Evolutionary conservation across 1,284 basidiomycete genomes (phyloP).

Genomic region (Leccinum subspadiceum): DNA sequence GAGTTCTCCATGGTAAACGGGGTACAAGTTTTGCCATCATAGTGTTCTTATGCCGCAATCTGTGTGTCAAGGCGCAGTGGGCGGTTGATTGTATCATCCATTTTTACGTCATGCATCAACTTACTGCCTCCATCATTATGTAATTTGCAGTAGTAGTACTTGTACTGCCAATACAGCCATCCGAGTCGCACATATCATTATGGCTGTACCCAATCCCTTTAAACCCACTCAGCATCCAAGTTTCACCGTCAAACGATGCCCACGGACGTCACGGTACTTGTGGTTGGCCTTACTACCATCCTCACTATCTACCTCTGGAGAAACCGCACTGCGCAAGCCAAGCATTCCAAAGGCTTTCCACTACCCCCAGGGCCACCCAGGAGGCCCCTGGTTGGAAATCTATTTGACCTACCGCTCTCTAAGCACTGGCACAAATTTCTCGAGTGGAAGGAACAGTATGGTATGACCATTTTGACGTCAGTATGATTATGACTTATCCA

Average conservation of each 20-base stretch:
- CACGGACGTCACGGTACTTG: not conserved
- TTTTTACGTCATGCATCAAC: not conserved
- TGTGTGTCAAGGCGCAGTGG: not conserved
- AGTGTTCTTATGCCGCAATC: too few relatives aligned
- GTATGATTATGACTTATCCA: not conserved
- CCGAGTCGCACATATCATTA: not conserved
- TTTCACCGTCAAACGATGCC: slow-evolving; percentile 1
- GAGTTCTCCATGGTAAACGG: not conserved
- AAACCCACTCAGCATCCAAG: not conserved
- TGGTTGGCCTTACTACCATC: not conserved
- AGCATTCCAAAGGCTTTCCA: slow-evolving; percentile 11
- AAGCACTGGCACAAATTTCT: slow-evolving; percentile 11
- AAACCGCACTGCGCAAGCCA: not conserved
- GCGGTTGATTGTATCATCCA: not conserved
- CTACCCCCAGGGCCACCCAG: slow-evolving; percentile 12
- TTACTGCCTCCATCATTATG: not conserved
- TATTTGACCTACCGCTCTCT: slow-evolving; percentile 11
- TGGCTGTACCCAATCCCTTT: not conserved
- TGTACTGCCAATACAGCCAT: too few relatives aligned
- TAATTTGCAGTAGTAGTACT: not conserved
- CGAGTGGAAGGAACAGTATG: slow-evolving; percentile 14
- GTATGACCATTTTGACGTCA: not conserved
- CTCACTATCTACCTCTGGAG: slow-evolving; percentile 11
- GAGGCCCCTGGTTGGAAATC: slow-evolving; percentile 8
- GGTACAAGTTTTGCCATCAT: not conserved